A percentile compares a stretch with the other conserved stretches of the same genome.
These are phyloP conservation scores for Ascoidea rubescens DNA, from an alignment of 805 yeast genomes.

Conservation along the genomic window DNA sequence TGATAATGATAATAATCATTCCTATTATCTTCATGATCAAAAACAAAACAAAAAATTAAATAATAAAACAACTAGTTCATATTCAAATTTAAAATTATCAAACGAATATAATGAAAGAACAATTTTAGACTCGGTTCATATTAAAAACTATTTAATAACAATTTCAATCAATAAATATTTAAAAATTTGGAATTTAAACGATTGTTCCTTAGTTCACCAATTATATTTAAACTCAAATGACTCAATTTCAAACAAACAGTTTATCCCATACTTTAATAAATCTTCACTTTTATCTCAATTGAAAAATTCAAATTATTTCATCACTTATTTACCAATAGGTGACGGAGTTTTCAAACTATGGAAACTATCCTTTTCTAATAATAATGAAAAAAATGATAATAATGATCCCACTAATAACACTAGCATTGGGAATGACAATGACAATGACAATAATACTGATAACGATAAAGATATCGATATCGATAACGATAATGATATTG, in stretches of 20 bases:
- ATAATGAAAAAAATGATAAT: constrained; percentile 10
- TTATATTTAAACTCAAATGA: constrained; percentile 4
- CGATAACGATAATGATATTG: not conserved
- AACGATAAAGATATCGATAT: not conserved
- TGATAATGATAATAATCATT: constrained; percentile 3
- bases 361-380: constrained; percentile 14
- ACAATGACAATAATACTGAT: not conserved
- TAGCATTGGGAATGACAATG: no score
- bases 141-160: constrained; percentile 24
- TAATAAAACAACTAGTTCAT: constrained; percentile 10
- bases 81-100: constrained; percentile 22
- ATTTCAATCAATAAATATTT: constrained; percentile 39
- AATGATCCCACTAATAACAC: constrained; percentile 5
- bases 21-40: constrained; percentile 1
- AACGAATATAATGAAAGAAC: constrained; percentile 26
- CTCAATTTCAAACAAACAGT: constrained; percentile 5
- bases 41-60: no score
- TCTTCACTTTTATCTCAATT: constrained; percentile 18
- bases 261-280: constrained; percentile 16
- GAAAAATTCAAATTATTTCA: constrained; percentile 14
- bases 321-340: constrained; percentile 27
- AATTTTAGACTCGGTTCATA: constrained; percentile 17
- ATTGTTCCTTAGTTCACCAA: constrained; percentile 18
- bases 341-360: constrained; percentile 30
- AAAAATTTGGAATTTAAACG: constrained; percentile 43